Conservation (phyloP, 352 stramenopile genomes). For the Globisporangium barbulae region DNA sequence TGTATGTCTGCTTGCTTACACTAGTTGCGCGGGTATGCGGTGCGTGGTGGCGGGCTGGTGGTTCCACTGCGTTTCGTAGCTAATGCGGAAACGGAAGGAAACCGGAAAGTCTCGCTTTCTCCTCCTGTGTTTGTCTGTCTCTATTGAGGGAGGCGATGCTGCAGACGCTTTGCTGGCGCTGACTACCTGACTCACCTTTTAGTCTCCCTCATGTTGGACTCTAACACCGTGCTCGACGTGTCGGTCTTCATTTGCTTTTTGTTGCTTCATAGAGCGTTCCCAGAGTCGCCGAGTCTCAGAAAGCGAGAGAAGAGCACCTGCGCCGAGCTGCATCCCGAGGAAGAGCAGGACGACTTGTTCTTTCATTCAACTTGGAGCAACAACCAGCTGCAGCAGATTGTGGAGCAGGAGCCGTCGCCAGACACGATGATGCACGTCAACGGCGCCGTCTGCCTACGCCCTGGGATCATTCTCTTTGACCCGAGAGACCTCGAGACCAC, state of each 20-base stretch:
- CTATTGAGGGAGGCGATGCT: constrained; percentile 1
- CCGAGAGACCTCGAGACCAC: constrained; percentile 32
- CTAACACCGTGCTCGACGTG: neutral
- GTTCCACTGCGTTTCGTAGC: neutral
- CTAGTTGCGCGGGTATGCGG: neutral
- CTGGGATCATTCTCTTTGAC: constrained; percentile 53
- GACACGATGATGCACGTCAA: constrained; percentile 9
- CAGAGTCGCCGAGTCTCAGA: neutral
- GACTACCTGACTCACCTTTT: constrained; percentile 6
- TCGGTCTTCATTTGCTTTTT: constrained; percentile 6
- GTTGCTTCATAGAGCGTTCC: neutral
- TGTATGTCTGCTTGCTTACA: neutral
- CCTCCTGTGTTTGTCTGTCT: constrained; percentile 3
- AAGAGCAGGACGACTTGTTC: constrained; percentile 3
- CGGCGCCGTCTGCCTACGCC: constrained; percentile 12
- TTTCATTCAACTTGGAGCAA: neutral
- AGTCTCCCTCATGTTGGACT: neutral
- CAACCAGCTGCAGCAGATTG: constrained; percentile 4
- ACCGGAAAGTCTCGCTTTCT: constrained; percentile 3
- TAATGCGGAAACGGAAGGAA: neutral
- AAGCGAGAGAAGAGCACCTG: neutral
- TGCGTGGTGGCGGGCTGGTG: neutral
- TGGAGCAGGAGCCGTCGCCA: neutral
- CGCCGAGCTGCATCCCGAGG: neutral
- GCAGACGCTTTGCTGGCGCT: neutral